Base-by-base conservation (phyloP, 1,284 basidiomycete species). In the Ustilago curta region DNA sequence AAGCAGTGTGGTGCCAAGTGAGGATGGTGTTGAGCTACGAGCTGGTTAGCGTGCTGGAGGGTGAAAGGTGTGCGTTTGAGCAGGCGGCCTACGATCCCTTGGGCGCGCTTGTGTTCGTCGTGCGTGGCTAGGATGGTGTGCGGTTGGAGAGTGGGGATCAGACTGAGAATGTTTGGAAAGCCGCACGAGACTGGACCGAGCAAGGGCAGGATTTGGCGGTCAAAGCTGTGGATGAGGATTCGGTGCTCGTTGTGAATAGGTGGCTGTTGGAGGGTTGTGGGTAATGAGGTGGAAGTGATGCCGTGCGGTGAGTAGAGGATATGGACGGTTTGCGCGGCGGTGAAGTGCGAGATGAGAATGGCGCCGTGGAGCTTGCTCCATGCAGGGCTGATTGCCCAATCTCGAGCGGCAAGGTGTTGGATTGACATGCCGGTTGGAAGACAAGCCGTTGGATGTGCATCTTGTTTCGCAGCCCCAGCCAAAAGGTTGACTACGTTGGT, bases 291-390 rank as follows among this genome's bases (percentile, higher is more conserved):
- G 3, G 69, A 42, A 5, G 68, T 64, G 39, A 71, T 63, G 11
- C 73, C 73, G 43, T 76, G 73, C 0, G 73, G 73, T 23, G 69
- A 64, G 51, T 76, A 76, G 5, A 76, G 29, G 35, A 76, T 59
- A 2, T 63, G 49, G 0, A 47, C 40, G 3, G 37, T 21, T 3
- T 19, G 19, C 1, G 35, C 16, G 19, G 32, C 21, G 27, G 40
- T 57, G 45, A 1, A 8, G 37, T 45, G 58, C 6, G 55, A 48
- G 37, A 76, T 35, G 37, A 71, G 64, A 23, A 76, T 61, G 1
- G 50, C 73, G 11, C 49, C 48, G 37, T 76, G 73, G 8, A 76
- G 59, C 31, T 61, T 64, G 47, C 14, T 40, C 73, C 73, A 76
- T 12, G 69, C 64, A 0, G 69, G 68, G 11, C 55, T 58, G 18